Evolutionary conservation across 2,329 filamentous ascomycete genomes (phyloP), one percentile per base, ranked within the genome.

Genomic region (Penicillium brasilianum): DNA sequence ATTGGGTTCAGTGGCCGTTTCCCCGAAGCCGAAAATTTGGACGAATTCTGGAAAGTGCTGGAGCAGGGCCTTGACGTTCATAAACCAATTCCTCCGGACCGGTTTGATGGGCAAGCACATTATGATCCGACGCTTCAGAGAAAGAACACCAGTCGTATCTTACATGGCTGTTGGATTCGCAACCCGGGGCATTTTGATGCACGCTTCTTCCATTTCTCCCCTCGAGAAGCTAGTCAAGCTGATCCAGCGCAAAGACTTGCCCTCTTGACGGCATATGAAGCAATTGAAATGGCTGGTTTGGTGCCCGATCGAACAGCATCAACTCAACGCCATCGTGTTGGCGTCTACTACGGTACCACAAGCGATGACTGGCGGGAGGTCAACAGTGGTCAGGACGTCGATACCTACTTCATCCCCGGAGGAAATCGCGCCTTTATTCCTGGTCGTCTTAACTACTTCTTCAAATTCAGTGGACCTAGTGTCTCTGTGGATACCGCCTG

Each of bases 401-500:
- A 53, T 7, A 61, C 55, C 1, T 65, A 62, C 22, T 57, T 13
- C n/a, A 49, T 58, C 10, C 13, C 58, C 0, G 63, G 63, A 1
- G 50, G 18, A 0, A 16, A 16, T 11, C 55, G 63, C 11, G 60
- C 60, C 1, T 65, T 65, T 50, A 55, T 55, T 2, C 57, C 57
- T 20, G 59, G 56, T 7, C 36, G 62, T 9, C 14, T 57, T 11
- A 60, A 57, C 76, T 92, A 92, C 76, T 87, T 88, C 74, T 91
- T 92, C 77, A 89, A 90, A 69, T 92, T 91, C 75, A 85, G 83
- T 37, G 90, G 90, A 0, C 90, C 90, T 0, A 89, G 86, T 10
- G 88, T 87, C 72, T 90, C 84, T 55, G 81, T 91, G 48, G 90
- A 93, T 68, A 92, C 90, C 8, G 90, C 90, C 5, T 93, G 90